Evolutionary conservation across 2,329 filamentous ascomycete genomes (phyloP).

Genomic region (Pseudodiploospora longispora): DNA sequence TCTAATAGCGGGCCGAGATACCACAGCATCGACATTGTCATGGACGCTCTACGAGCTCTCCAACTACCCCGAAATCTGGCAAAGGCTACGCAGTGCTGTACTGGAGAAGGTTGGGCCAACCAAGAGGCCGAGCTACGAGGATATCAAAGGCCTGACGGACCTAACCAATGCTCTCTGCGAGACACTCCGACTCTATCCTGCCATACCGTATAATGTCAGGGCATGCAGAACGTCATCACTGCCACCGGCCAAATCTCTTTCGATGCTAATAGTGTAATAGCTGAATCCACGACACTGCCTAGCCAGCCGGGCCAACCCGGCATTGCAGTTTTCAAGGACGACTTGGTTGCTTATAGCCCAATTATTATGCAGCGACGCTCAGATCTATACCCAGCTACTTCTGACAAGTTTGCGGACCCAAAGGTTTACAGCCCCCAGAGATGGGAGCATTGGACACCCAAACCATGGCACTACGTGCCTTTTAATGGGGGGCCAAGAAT

Average conservation of each 20-base stretch:
- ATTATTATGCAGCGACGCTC: slow-evolving; percentile 65
- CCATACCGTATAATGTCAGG: slow-evolving; percentile 72
- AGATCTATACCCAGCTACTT: slow-evolving; percentile 50
- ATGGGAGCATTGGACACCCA: slow-evolving; percentile 56
- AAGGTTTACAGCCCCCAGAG: slow-evolving; percentile 56
- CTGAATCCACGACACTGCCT: slow-evolving; percentile 67
- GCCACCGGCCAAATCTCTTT: neutral
- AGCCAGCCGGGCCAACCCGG: slow-evolving; percentile 55
- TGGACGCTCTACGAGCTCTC: slow-evolving; percentile 80
- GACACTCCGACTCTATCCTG: slow-evolving; percentile 68
- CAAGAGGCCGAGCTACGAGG: slow-evolving; percentile 60
- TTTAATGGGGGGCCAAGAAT: slow-evolving; percentile 70
- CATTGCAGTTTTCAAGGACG: slow-evolving; percentile 55
- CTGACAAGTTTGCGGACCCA: slow-evolving; percentile 37
- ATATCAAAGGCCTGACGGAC: slow-evolving; percentile 84
- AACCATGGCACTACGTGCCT: slow-evolving; percentile 64
- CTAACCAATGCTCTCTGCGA: slow-evolving; percentile 67
- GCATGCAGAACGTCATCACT: slow-evolving; percentile 5
- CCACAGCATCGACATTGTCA: slow-evolving; percentile 72
- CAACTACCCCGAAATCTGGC: slow-evolving; percentile 59
- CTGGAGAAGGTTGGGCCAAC: slow-evolving; percentile 55
- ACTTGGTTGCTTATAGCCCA: slow-evolving; percentile 57
- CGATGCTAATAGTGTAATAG: slow-evolving; percentile 11
- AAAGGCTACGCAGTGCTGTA: slow-evolving; percentile 67
- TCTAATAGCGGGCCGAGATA: slow-evolving; percentile 78